Conservation (phyloP, 345 rosid species). For the Corymbia maculata region DNA sequence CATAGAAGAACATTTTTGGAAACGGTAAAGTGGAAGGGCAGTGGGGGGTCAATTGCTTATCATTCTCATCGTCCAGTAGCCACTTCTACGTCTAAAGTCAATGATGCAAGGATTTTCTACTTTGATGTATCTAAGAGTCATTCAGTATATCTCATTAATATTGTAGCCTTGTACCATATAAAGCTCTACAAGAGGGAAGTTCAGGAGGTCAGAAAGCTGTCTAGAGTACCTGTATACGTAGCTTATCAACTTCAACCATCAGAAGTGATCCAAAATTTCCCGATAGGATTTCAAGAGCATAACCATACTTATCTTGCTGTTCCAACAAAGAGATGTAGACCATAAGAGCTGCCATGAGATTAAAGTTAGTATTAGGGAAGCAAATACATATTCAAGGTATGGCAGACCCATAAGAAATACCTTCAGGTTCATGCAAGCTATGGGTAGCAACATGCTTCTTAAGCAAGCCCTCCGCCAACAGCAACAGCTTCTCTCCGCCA, state of each 20-base stretch:
- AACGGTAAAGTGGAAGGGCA: background rate
- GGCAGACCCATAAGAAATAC: conserved; percentile 7
- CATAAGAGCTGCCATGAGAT: conserved; percentile 60
- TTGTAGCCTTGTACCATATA: background rate
- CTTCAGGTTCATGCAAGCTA: conserved; percentile 98
- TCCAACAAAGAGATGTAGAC: conserved; percentile 91
- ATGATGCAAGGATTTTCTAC: background rate
- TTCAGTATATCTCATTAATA: background rate
- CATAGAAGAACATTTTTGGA: background rate
- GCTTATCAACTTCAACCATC: conserved; percentile 83
- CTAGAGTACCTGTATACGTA: conserved; percentile 76
- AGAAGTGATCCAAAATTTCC: conserved; percentile 86
- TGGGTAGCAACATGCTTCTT: conserved; percentile 87
- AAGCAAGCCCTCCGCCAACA: conserved; percentile 86
- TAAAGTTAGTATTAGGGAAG: background rate
- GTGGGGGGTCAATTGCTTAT: background rate
- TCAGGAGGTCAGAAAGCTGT: conserved; percentile 3
- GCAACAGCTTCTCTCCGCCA: conserved; percentile 75
- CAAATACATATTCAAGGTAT: background rate
- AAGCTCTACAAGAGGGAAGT: background rate
- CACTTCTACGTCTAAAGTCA: background rate
- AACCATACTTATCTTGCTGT: conserved; percentile 68
- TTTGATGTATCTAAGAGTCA: background rate
- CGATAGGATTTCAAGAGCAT: conserved; percentile 76
- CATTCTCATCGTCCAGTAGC: background rate